A percentile compares a stretch with the other conserved stretches of the same genome.
These are phyloP conservation scores for Zasmidium citrigriseum DNA, from an alignment of 2,329 filamentous ascomycete species.

Conservation along the genomic window DNA sequence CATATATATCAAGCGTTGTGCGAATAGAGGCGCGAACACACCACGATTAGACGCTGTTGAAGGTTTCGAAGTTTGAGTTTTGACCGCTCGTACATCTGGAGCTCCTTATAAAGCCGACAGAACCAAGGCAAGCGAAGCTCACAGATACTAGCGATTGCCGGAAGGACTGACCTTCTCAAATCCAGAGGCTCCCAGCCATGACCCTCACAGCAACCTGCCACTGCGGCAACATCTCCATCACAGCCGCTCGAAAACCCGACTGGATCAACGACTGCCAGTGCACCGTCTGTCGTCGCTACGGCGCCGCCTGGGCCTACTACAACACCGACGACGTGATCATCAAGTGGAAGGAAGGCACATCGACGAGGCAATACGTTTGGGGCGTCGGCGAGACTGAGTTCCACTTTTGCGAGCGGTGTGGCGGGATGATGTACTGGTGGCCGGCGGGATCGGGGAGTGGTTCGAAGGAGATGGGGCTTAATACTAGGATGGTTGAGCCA, in stretches of 20 bases:
- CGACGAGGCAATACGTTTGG: background rate
- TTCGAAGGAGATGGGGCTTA: background rate
- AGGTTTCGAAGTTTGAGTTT: too few relatives aligned
- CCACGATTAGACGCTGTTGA: too few relatives aligned
- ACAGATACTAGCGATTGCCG: too few relatives aligned
- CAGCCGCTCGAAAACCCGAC: slow-evolving; percentile 19
- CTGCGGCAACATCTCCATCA: slow-evolving; percentile 30
- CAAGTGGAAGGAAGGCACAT: background rate
- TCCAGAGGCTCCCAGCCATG: too few relatives aligned
- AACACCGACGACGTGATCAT: background rate
- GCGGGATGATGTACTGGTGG: background rate
- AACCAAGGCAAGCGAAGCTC: too few relatives aligned
- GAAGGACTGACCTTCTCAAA: too few relatives aligned
- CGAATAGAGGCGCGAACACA: too few relatives aligned
- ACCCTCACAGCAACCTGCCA: slow-evolving; percentile 19
- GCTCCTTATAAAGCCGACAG: too few relatives aligned
- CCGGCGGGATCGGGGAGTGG: background rate
- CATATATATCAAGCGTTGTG: too few relatives aligned
- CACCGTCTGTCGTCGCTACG: slow-evolving; percentile 30
- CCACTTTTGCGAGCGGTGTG: background rate
- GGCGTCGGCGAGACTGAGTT: background rate
- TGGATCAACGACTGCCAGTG: slow-evolving; percentile 29
- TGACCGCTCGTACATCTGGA: too few relatives aligned
- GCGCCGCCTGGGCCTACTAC: slow-evolving; percentile 31
- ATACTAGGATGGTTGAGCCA: background rate